phyloP scores from a whole-genome alignment of 768 basidiomycete species.

The Boletus sp. region DNA sequence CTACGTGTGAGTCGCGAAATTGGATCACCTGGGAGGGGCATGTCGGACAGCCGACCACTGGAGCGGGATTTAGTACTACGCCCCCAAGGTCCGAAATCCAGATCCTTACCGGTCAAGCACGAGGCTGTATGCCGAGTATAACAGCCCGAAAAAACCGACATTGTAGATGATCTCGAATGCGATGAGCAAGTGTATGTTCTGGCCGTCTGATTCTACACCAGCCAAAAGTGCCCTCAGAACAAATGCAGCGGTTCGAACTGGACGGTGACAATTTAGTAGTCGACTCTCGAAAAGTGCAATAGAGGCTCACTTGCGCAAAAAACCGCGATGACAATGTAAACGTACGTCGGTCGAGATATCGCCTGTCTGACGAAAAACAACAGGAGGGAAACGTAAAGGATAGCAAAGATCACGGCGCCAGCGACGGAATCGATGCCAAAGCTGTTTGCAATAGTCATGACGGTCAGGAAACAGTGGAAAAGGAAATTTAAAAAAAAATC shows the following conservation, averaged over 20 bases:
- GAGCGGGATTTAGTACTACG: neutral
- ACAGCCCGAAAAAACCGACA: slow-evolving; percentile 34
- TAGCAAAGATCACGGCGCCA: slow-evolving; percentile 31
- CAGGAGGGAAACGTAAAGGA: slow-evolving; percentile 28
- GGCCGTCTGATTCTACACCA: slow-evolving; percentile 16
- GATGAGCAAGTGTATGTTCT: slow-evolving; percentile 23
- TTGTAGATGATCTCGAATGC: slow-evolving; percentile 34
- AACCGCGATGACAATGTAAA: slow-evolving; percentile 27
- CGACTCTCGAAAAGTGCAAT: neutral
- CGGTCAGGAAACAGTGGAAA: neutral
- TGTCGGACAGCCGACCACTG: slow-evolving; percentile 23
- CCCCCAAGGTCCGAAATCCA: neutral
- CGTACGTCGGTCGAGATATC: slow-evolving; percentile 24
- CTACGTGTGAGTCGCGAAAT: slow-evolving; percentile 22
- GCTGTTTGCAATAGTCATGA: slow-evolving; percentile 19
- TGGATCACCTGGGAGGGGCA: slow-evolving; percentile 20
- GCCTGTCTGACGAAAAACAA: slow-evolving; percentile 20
- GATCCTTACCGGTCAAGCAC: slow-evolving; percentile 30
- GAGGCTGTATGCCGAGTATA: slow-evolving; percentile 34
- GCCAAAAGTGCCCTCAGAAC: slow-evolving; percentile 29
- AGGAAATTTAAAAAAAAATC: neutral
- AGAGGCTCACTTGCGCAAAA: slow-evolving; percentile 28
- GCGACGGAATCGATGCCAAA: slow-evolving; percentile 31
- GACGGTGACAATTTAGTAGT: neutral
- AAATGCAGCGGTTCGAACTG: slow-evolving; percentile 34